A percentile compares a stretch with the other conserved stretches of the same genome.
Evolutionary conservation across 345 rosid species (phyloP).

Genomic region (Gossypium bickii): DNA sequence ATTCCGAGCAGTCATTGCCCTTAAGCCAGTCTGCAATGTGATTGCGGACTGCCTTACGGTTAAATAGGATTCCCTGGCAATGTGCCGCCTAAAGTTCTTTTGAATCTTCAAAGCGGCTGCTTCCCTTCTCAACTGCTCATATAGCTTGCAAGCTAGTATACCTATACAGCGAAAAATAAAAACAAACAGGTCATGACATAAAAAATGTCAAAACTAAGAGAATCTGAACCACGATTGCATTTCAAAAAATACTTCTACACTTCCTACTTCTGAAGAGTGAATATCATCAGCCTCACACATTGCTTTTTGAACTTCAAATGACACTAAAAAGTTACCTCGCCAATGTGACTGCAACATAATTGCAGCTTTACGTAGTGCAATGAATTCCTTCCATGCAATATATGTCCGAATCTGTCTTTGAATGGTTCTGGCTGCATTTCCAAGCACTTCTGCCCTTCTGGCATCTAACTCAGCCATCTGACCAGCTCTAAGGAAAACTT

Average conservation of each 20-base stretch:
- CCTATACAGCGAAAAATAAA: conserved; percentile 38
- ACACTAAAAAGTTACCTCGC: conserved; percentile 58
- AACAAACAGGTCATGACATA: conserved; percentile 18
- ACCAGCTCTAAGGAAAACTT: conserved; percentile 97
- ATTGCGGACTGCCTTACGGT: conserved; percentile 53
- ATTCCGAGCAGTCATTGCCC: conserved; percentile 93
- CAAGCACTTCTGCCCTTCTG: conserved; percentile 96
- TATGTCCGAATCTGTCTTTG: conserved; percentile 85
- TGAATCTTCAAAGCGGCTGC: conserved; percentile 91
- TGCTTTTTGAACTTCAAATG: conserved; percentile 10
- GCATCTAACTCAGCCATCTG: conserved; percentile 99
- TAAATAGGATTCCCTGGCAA: conserved; percentile 60
- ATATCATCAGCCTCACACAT: neutral
- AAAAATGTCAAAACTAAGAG: neutral
- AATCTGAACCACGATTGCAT: neutral
- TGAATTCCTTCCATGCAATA: conserved; percentile 81
- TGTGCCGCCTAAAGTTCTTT: conserved; percentile 68
- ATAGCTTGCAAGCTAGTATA: conserved; percentile 75
- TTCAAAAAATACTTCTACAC: neutral
- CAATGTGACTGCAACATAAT: conserved; percentile 69
- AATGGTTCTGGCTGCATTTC: conserved; percentile 91
- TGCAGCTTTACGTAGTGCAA: conserved; percentile 75
- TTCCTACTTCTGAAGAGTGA: neutral
- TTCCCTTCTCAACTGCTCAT: conserved; percentile 71
- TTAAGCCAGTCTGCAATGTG: conserved; percentile 74